Evolutionary conservation across 768 basidiomycete genomes (phyloP).

Genomic region (Tubosaeta sp.): DNA sequence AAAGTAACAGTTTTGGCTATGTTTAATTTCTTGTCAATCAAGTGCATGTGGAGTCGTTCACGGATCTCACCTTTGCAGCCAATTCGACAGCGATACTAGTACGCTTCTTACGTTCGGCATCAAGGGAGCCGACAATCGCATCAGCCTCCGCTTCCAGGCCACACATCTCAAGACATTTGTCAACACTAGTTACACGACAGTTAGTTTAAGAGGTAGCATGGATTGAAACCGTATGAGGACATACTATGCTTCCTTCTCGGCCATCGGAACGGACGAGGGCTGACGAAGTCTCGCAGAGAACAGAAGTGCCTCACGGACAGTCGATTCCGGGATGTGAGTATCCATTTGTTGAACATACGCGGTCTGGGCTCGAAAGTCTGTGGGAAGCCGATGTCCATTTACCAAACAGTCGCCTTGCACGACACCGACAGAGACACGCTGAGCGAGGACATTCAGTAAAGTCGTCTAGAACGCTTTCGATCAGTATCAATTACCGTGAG

Average conservation of each 20-base stretch:
- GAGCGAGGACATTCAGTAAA: slow-evolving; percentile 53
- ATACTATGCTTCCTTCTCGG: slow-evolving; percentile 78
- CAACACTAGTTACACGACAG: slow-evolving; percentile 35
- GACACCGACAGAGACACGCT: slow-evolving; percentile 44
- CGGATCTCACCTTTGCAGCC: slow-evolving; percentile 45
- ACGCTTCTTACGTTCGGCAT: slow-evolving; percentile 49
- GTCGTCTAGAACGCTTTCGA: slow-evolving; percentile 40
- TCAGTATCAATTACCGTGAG: neutral
- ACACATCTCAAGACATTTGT: slow-evolving; percentile 60
- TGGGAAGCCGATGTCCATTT: slow-evolving; percentile 48
- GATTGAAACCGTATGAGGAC: slow-evolving; percentile 21
- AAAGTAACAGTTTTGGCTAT: slow-evolving; percentile 45
- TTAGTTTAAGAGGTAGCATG: neutral
- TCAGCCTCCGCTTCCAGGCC: slow-evolving; percentile 59
- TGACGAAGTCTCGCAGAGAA: slow-evolving; percentile 82
- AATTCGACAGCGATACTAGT: slow-evolving; percentile 60
- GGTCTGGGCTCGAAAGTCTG: slow-evolving; percentile 63
- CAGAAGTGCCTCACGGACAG: slow-evolving; percentile 75
- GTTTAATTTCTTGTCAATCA: neutral
- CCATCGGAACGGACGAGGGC: slow-evolving; percentile 54
- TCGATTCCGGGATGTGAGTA: slow-evolving; percentile 68
- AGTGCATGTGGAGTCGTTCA: neutral
- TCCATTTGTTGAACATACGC: slow-evolving; percentile 65
- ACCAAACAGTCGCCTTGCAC: slow-evolving; percentile 51
- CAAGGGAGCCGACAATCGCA: slow-evolving; percentile 56